A percentile compares a stretch with the other conserved stretches of the same genome.
These are phyloP conservation scores for Metschnikowia continentalis DNA, from an alignment of 805 yeast species.

Conservation along the genomic window DNA sequence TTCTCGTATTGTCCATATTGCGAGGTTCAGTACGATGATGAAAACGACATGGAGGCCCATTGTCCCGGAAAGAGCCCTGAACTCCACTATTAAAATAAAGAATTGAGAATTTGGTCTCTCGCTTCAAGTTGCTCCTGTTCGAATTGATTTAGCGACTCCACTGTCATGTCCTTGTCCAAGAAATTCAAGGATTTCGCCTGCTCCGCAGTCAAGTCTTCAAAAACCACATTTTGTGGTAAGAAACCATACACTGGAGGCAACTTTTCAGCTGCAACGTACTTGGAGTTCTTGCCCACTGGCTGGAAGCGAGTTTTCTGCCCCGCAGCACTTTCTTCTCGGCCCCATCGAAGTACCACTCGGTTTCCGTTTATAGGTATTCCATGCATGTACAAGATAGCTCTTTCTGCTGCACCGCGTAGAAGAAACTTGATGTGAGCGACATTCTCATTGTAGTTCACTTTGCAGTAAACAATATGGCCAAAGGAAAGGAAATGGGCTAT, in stretches of 20 bases:
- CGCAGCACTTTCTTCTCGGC: slow-evolving; percentile 16
- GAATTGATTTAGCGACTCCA: slow-evolving; percentile 16
- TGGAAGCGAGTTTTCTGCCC: slow-evolving; percentile 6
- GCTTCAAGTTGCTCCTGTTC: slow-evolving; percentile 3
- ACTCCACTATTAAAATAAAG: slow-evolving; percentile 1
- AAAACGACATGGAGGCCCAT: slow-evolving; percentile 7
- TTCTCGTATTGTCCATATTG: slow-evolving; percentile 16
- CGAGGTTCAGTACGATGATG: slow-evolving; percentile 8
- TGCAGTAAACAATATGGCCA: slow-evolving; percentile 44
- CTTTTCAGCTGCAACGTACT: slow-evolving; percentile 13
- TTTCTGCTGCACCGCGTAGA: slow-evolving; percentile 33
- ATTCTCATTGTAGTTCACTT: slow-evolving; percentile 17
- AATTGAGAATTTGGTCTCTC: slow-evolving; percentile 5
- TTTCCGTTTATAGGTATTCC: slow-evolving; percentile 29
- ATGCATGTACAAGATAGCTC: slow-evolving; percentile 32
- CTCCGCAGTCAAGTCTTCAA: slow-evolving; percentile 16
- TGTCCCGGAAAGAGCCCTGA: slow-evolving; percentile 14
- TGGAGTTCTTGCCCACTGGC: slow-evolving; percentile 9
- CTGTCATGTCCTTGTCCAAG: slow-evolving; percentile 16
- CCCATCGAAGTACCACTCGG: slow-evolving; percentile 31
- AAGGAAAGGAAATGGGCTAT: slow-evolving; percentile 57
- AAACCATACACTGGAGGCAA: slow-evolving; percentile 21
- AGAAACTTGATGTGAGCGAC: slow-evolving; percentile 26
- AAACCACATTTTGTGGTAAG: slow-evolving; percentile 16
- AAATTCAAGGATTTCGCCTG: slow-evolving; percentile 12